phyloP scores from a whole-genome alignment of 495 filamentous ascomycete genomes.

The Penicillium dipodomyicola region DNA sequence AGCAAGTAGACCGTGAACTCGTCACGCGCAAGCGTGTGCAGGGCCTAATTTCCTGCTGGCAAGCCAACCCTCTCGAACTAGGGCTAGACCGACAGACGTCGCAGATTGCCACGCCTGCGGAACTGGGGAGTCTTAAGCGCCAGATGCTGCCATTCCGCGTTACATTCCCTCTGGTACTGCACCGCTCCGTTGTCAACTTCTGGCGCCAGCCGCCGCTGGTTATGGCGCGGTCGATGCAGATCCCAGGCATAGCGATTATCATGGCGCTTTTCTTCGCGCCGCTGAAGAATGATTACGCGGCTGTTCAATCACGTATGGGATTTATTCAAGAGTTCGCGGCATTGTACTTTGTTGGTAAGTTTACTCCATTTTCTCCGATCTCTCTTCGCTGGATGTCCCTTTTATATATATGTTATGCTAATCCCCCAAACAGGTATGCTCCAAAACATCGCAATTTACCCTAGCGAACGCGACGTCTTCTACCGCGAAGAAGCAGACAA shows the following conservation, averaged over 20 bases:
- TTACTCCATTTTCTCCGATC: constrained; percentile 24
- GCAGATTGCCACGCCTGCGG: constrained; percentile 62
- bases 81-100: constrained; percentile 26
- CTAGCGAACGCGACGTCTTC: constrained; percentile 65
- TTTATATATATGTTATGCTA: constrained; percentile 2
- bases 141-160: constrained; percentile 57
- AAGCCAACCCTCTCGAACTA: constrained; percentile 27
- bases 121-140: constrained; percentile 62
- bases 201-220: constrained; percentile 62
- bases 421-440: constrained; percentile 60
- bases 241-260: constrained; percentile 63
- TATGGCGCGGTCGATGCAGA: constrained; percentile 64
- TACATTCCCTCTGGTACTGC: constrained; percentile 63
- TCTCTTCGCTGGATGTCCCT: not conserved
- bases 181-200: constrained; percentile 64
- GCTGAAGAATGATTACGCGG: constrained; percentile 61
- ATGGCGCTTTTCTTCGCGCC: constrained; percentile 71
- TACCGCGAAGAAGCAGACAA: constrained; percentile 68
- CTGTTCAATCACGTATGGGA: constrained; percentile 67
- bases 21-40: constrained; percentile 58
- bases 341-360: constrained; percentile 70
- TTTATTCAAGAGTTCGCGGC: constrained; percentile 67
- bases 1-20: constrained; percentile 56
- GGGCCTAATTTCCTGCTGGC: constrained; percentile 49
- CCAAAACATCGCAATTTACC: constrained; percentile 72